Conservation (phyloP, 192 early-diverging fungal species). For the Coemansia sp. region DNA sequence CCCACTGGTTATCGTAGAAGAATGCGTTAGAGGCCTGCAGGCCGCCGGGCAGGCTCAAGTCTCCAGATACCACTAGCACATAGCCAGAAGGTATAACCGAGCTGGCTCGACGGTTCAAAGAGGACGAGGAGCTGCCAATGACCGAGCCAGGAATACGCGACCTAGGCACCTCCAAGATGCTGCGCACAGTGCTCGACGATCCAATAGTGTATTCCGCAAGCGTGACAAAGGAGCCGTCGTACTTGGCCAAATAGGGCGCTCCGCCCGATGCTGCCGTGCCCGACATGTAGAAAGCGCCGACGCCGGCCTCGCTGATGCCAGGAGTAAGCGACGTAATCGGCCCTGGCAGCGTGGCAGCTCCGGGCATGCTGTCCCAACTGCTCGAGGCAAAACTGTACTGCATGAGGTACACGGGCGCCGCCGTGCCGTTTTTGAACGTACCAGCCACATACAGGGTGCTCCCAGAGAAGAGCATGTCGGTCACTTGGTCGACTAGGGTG, state of each 20-base stretch:
- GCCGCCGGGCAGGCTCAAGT: slow-evolving; percentile 30
- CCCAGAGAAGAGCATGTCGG: slow-evolving; percentile 47
- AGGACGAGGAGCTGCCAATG: slow-evolving; percentile 17
- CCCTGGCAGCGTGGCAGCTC: slow-evolving; percentile 54
- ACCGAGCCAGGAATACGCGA: slow-evolving; percentile 47
- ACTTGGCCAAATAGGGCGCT: slow-evolving; percentile 59
- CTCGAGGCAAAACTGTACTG: slow-evolving; percentile 55
- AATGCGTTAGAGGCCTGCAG: slow-evolving; percentile 45
- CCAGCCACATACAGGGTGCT: slow-evolving; percentile 58
- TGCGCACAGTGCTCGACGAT: slow-evolving; percentile 27
- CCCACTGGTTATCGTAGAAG: slow-evolving; percentile 50
- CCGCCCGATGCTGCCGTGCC: slow-evolving; percentile 24
- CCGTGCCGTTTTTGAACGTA: slow-evolving; percentile 58
- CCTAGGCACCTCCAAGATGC: slow-evolving; percentile 31
- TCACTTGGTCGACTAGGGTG: slow-evolving; percentile 38
- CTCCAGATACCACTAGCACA: slow-evolving; percentile 48
- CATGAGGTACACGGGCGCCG: slow-evolving; percentile 45
- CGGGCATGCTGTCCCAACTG: slow-evolving; percentile 54
- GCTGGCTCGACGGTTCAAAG: slow-evolving; percentile 27
- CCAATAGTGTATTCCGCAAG: slow-evolving; percentile 33
- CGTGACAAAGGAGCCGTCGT: slow-evolving; percentile 51
- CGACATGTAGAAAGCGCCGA: slow-evolving; percentile 31
- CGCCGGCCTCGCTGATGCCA: slow-evolving; percentile 6
- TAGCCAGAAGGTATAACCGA: slow-evolving; percentile 30
- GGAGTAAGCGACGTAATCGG: slow-evolving; percentile 56